A percentile compares a stretch with the other conserved stretches of the same genome.
Conservation (phyloP, 2,329 filamentous ascomycete species). For the Acarospora socialis region DNA sequence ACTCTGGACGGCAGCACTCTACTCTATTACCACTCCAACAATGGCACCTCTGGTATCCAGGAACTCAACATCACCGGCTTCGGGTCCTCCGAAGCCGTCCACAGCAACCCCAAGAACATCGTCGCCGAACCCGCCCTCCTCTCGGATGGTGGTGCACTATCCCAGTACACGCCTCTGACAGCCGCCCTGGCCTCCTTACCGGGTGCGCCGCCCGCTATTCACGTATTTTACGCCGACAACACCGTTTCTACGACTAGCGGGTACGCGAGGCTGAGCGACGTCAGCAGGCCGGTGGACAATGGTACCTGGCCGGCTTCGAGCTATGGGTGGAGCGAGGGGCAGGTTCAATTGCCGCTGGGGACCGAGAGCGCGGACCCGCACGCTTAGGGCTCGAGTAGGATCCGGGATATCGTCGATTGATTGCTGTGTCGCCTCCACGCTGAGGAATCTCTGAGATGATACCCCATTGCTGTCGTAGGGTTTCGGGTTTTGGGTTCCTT, state of each 20-base stretch:
- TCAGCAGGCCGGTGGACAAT: slow-evolving; percentile 3
- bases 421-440: too few species aligned
- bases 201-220: slow-evolving; percentile 4
- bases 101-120: slow-evolving; percentile 11
- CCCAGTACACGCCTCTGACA: slow-evolving; percentile 10
- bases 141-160: slow-evolving; percentile 2
- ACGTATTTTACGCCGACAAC: slow-evolving; percentile 11
- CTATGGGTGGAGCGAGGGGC: not conserved
- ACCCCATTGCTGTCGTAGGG: too few species aligned
- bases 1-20: slow-evolving; percentile 9
- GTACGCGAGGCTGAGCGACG: slow-evolving; percentile 4
- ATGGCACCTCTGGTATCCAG: slow-evolving; percentile 5
- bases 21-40: slow-evolving; percentile 7
- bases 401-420: too few species aligned
- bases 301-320: slow-evolving; percentile 5
- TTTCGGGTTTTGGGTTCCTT: too few species aligned
- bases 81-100: slow-evolving; percentile 5
- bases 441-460: slow-evolving; percentile 3
- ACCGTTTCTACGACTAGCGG: slow-evolving; percentile 3
- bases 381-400: slow-evolving; percentile 2
- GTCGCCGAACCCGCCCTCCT: slow-evolving; percentile 7
- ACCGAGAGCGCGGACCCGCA: slow-evolving; percentile 6
- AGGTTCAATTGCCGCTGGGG: slow-evolving; percentile 6
- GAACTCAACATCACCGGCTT: slow-evolving; percentile 9
- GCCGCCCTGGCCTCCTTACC: slow-evolving; percentile 4